These are phyloP conservation scores for Zymoseptoria crescenta DNA, from an alignment of 2,329 filamentous ascomycete genomes.

Conservation along the genomic window DNA sequence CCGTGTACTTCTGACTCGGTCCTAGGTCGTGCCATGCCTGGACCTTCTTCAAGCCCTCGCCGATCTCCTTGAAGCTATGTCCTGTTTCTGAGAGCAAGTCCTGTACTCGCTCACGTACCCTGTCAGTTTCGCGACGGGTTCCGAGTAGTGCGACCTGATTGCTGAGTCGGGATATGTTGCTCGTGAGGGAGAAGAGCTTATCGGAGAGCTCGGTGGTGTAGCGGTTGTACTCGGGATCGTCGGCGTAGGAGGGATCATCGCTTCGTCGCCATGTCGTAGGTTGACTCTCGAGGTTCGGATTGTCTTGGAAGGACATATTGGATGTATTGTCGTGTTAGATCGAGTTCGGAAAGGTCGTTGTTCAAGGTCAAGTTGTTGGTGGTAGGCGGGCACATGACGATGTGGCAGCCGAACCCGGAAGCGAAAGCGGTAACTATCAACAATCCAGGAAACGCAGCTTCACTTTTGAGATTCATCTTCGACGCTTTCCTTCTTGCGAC, in stretches of 20 bases:
- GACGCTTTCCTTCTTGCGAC: not conserved
- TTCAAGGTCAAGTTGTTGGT: not conserved
- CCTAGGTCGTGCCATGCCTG: slow-evolving; percentile 64
- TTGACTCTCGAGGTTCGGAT: slow-evolving; percentile 76
- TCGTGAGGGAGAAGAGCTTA: slow-evolving; percentile 80
- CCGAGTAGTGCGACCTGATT: slow-evolving; percentile 80
- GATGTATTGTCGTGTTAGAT: not conserved
- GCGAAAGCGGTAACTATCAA: not conserved
- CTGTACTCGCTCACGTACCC: slow-evolving; percentile 83
- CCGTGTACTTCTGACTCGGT: slow-evolving; percentile 88
- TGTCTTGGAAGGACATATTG: slow-evolving; percentile 82
- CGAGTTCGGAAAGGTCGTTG: not conserved
- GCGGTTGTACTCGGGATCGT: slow-evolving; percentile 85
- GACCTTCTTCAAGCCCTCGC: slow-evolving; percentile 87
- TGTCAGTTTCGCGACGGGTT: slow-evolving; percentile 82
- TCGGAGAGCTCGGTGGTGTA: slow-evolving; percentile 77
- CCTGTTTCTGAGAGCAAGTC: slow-evolving; percentile 80
- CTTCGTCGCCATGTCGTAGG: slow-evolving; percentile 58
- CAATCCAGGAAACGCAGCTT: not conserved
- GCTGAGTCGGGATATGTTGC: slow-evolving; percentile 76
- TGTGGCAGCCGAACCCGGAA: not conserved
- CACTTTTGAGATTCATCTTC: not conserved
- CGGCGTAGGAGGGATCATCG: slow-evolving; percentile 68
- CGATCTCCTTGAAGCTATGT: slow-evolving; percentile 80
- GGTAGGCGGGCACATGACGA: slow-evolving; percentile 4